Evolutionary conservation across 2,329 filamentous ascomycete genomes (phyloP).

Genomic region (Botrytis elliptica): DNA sequence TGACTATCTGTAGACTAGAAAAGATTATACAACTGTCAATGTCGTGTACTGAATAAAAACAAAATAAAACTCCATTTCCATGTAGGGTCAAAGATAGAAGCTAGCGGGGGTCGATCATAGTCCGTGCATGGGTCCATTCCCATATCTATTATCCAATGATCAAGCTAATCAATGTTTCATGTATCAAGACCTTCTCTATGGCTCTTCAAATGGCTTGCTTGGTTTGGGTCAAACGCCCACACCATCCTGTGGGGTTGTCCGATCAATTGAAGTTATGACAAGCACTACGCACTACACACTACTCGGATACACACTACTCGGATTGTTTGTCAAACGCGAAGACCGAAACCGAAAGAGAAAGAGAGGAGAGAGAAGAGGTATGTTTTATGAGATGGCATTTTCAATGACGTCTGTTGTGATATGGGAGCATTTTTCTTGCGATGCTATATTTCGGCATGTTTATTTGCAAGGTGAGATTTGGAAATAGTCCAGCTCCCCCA

Average conservation of each 20-base stretch:
- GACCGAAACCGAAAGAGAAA: conserved; percentile 10
- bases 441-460: not conserved
- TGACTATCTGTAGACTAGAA: not conserved
- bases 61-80: not conserved
- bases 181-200: not conserved
- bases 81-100: conserved; percentile 7
- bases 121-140: conserved; percentile 4
- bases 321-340: conserved; percentile 14
- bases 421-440: not conserved
- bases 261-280: conserved; percentile 1
- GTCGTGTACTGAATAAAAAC: not conserved
- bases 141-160: not conserved
- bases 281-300: not conserved
- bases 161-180: not conserved
- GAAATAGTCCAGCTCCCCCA: not conserved
- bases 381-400: not conserved
- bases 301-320: not conserved
- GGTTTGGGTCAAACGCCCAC: not conserved
- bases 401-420: not conserved
- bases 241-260: conserved; percentile 16
- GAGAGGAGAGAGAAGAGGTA: not conserved
- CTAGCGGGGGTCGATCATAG: not conserved
- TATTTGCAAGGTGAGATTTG: not conserved
- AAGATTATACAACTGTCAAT: not conserved
- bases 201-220: not conserved